phyloP scores from a whole-genome alignment of 2,329 filamentous ascomycete genomes.

The Cladosporium sp. region DNA sequence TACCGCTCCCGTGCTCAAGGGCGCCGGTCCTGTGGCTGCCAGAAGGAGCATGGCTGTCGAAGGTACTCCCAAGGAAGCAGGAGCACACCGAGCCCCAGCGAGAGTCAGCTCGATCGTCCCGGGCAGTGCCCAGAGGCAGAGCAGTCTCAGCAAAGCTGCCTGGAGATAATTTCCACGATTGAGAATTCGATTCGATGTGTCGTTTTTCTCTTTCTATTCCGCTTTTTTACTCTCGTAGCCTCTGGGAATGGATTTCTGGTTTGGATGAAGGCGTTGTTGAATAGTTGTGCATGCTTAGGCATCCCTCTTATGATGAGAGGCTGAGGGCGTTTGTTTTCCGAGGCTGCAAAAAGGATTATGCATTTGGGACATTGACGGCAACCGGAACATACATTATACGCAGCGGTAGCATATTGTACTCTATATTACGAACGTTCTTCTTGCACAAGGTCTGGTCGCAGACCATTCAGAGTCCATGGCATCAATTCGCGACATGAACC shows the following conservation, averaged over 20 bases:
- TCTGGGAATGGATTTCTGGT: conserved; percentile 6
- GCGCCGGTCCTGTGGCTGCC: conserved; percentile 42
- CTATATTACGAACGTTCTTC: conserved; percentile 1
- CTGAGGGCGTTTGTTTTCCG: background rate
- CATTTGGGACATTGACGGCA: background rate
- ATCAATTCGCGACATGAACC: background rate
- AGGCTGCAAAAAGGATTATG: background rate
- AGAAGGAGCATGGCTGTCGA: conserved; percentile 36
- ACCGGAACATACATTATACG: conserved; percentile 11
- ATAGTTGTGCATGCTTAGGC: background rate
- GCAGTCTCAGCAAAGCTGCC: conserved; percentile 23
- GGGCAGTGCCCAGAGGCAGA: conserved; percentile 18
- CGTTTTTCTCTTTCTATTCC: background rate
- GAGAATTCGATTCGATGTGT: background rate
- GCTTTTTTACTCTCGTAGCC: conserved; percentile 8
- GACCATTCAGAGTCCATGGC: background rate
- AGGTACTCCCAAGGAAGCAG: conserved; percentile 20
- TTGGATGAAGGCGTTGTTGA: conserved; percentile 5
- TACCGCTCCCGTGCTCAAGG: conserved; percentile 60
- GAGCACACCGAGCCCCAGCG: background rate
- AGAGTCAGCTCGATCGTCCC: conserved; percentile 24
- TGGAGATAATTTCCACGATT: conserved; percentile 21
- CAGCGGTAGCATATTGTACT: conserved; percentile 18
- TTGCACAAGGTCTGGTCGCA: background rate
- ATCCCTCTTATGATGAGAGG: background rate